Evolutionary conservation across 169 alveolate genomes (phyloP), one percentile per base, ranked within the genome.

Genomic region (Plasmodium ovale): DNA sequence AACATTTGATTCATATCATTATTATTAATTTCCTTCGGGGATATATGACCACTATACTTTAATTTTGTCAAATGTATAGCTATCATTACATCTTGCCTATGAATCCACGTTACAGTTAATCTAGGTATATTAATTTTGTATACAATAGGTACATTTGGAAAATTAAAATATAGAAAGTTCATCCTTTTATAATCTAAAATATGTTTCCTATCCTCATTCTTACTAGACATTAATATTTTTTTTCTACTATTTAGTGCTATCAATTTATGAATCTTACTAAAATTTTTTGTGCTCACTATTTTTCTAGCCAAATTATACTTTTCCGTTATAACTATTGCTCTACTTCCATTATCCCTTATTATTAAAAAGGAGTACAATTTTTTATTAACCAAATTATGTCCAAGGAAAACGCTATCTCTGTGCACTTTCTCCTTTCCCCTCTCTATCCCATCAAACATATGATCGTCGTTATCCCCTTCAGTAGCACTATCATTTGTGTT

Each of bases 11-110:
- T 87, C 16, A 51, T 37, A 33, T 73, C 87, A n/a, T 62, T 35
- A 35, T 44, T 35, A 9, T 42, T 53, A n/a, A 73, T 69, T 65
- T 91, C 91, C 31, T 87, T 77, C 19, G 92, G 91, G 33, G 87
- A 77, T 27, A 91, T 85, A 58, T 87, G 77, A 3, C 91, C 68
- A 33, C 88, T 87, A 49, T 77, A 35, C 27, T 89, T 31, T 42
- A 92, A 44, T 42, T 91, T 88, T 14, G 93, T 88, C 25, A 93
- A 79, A 49, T 93, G 95, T 23, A 92, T 72, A 5, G 96, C 96
- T 59, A 93, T 73, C 23, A 93, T 74, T 60, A 93, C 93, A 65
- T 88, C 93, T 73, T 90, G 87, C 37, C 93, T 93, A 27, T 89
- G 93, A 33, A 93, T 79, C 88, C 93, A 68, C 44, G 96, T 93